Evolutionary conservation across 192 early-diverging fungal genomes (phyloP), one percentile per base, ranked within the genome.

Genomic region (Backusella liffmaniae): DNA sequence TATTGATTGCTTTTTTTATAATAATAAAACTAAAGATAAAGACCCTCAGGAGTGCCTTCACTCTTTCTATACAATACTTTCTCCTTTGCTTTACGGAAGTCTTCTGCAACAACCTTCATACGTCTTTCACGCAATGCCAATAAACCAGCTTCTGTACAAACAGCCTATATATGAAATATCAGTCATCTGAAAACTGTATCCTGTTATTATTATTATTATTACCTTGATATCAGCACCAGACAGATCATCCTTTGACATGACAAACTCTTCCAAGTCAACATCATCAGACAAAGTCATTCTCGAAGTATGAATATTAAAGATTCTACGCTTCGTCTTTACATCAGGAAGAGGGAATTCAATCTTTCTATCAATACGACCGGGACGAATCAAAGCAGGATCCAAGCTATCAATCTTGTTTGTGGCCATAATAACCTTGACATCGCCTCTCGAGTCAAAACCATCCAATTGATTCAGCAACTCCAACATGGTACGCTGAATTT

Each of bases 81-180:
- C 82, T 99, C 98, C 80, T 96, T 96, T 12, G 97, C 98, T 85
- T 99, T 99, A 77, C 90, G 91, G 72, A 99, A 91, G 85, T 99
- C 98, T 76, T 99, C 97, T 30, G 92, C 96, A 71, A 96, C 90
- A 21, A 99, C 98, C 84, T 94, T 97, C 98, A 99, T 99, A 70
- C 98, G 89, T 76, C 98, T 92, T 86, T 99, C 98, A 56, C 98
- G 92, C 70, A 99, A 84, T 26, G 98, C 98, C 73, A 99, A 83
- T 78, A 99, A 86, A 67, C 98, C 98, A n/a, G 98, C 92, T 81
- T 99, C 98, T 6, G 98, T 99, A 86, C 98, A 99, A 74, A 99
- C 95, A 68, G 98, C 98, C 91, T 91, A 70, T 7, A 56, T 56
- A 26, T 13, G 12, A 41, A 26, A 44, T 13, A 70, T 70, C 8